A percentile compares a stretch with the other conserved stretches of the same genome.
Evolutionary conservation across 169 alveolate species (phyloP).

Genomic region (Cyclospora cayetanensis): DNA sequence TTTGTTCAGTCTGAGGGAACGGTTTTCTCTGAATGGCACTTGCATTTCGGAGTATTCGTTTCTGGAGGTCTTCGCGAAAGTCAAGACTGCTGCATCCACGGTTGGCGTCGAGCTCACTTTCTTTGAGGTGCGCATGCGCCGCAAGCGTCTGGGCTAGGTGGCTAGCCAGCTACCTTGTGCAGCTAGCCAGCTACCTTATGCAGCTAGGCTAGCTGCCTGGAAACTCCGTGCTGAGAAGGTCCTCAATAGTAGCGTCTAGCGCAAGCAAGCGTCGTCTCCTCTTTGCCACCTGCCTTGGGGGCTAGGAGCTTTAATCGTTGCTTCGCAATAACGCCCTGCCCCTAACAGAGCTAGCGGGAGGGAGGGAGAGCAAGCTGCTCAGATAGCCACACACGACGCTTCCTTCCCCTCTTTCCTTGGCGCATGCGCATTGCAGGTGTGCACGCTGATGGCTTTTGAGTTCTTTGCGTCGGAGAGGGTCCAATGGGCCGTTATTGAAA

Average conservation of each 20-base stretch:
- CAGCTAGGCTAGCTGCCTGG: background rate
- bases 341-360: background rate
- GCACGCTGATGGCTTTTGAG: conserved; percentile 76
- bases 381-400: background rate
- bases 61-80: conserved; percentile 59
- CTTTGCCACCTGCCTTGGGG: background rate
- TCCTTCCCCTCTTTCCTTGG: background rate
- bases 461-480: conserved; percentile 80
- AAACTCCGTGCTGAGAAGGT: background rate
- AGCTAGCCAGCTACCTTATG: background rate
- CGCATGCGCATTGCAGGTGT: background rate
- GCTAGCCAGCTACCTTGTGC: background rate
- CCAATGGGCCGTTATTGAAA: conserved; percentile 91
- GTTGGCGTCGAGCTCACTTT: conserved; percentile 78
- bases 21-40: conserved; percentile 82
- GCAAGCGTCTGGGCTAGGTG: conserved; percentile 73
- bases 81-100: conserved; percentile 69
- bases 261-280: background rate
- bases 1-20: conserved; percentile 85
- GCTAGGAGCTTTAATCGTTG: background rate
- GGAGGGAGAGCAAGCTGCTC: background rate
- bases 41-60: conserved; percentile 77
- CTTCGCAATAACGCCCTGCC: background rate
- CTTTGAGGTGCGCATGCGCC: conserved; percentile 79
- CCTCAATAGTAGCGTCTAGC: background rate